These are phyloP conservation scores for Sporothrix sp. DNA, from an alignment of 2,329 filamentous ascomycete species.

Conservation along the genomic window DNA sequence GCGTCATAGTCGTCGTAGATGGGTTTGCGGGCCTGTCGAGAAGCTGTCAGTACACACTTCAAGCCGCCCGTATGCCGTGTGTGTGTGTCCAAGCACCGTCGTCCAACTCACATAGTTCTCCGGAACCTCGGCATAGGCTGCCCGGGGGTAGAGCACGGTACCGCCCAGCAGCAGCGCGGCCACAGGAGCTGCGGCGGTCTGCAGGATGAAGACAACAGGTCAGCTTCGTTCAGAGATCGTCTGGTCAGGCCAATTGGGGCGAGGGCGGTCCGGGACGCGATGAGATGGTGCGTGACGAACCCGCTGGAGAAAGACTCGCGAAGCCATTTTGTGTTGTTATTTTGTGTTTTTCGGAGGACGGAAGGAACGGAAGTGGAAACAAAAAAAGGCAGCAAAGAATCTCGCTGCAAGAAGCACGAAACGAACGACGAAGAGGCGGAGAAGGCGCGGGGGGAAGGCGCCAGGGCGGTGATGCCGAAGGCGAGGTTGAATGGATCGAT, in stretches of 20 bases:
- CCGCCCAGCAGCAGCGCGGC: conserved; percentile 41
- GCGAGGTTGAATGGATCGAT: not conserved
- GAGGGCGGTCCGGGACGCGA: no score
- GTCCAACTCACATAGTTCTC: conserved; percentile 19
- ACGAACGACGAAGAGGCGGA: conserved; percentile 4
- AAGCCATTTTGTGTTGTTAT: conserved; percentile 41
- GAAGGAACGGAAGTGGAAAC: not conserved
- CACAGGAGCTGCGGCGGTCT: conserved; percentile 46
- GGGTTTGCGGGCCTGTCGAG: conserved; percentile 47
- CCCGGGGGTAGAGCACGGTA: conserved; percentile 38
- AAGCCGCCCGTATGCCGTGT: not conserved
- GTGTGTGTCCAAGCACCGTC: no score
- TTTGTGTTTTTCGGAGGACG: not conserved
- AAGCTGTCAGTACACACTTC: not conserved
- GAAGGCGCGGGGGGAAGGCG: not conserved
- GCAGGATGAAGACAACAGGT: not conserved
- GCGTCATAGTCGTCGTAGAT: conserved; percentile 68
- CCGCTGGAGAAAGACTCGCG: conserved; percentile 49
- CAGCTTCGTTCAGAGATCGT: not conserved
- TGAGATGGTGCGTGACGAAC: conserved; percentile 30
- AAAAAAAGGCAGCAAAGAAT: not conserved
- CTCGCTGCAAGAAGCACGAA: not conserved
- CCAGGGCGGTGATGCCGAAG: not conserved
- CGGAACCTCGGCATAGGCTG: conserved; percentile 43
- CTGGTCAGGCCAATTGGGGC: not conserved